Conservation (phyloP, 169 alveolate species). For the Cryptosporidium ryanae region DNA sequence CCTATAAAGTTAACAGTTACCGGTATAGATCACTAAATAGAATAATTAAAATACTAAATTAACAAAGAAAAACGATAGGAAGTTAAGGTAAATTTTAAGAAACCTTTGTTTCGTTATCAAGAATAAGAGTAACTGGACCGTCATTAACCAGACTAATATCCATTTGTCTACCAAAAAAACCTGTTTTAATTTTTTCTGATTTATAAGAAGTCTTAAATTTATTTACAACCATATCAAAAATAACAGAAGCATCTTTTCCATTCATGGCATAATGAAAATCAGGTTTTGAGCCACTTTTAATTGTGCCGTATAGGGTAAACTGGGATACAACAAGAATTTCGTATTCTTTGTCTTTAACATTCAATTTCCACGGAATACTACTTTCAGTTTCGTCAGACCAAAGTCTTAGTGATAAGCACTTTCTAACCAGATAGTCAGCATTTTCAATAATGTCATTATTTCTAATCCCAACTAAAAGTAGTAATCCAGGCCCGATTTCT, state of each 20-base stretch:
- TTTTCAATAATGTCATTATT: conserved; percentile 81
- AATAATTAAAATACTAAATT: background rate
- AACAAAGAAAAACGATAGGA: background rate
- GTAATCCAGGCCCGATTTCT: conserved; percentile 86
- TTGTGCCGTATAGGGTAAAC: conserved; percentile 90
- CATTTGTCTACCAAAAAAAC: conserved; percentile 92
- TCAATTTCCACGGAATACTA: conserved; percentile 84
- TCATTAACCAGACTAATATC: conserved; percentile 87
- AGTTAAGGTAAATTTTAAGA: background rate
- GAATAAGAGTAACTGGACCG: conserved; percentile 93
- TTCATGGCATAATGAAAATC: conserved; percentile 93
- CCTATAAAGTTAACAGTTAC: too few relatives aligned
- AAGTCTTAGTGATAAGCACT: conserved; percentile 85
- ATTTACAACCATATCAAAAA: conserved; percentile 86
- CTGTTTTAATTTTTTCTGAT: conserved; percentile 86
- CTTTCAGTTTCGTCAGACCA: conserved; percentile 85
- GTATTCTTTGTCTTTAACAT: conserved; percentile 84
- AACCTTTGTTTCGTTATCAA: conserved; percentile 74
- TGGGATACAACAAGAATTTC: conserved; percentile 89
- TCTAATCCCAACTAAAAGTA: conserved; percentile 87
- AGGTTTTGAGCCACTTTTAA: conserved; percentile 92
- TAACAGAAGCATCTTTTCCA: conserved; percentile 87
- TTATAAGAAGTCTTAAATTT: conserved; percentile 81
- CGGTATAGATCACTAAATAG: background rate
- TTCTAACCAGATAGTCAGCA: conserved; percentile 82